Percentiles rank a stretch among this genome's conserved stretches.
Evolutionary conservation across 495 filamentous ascomycete species (phyloP).

Genomic region (Neohortaea acidophila): DNA sequence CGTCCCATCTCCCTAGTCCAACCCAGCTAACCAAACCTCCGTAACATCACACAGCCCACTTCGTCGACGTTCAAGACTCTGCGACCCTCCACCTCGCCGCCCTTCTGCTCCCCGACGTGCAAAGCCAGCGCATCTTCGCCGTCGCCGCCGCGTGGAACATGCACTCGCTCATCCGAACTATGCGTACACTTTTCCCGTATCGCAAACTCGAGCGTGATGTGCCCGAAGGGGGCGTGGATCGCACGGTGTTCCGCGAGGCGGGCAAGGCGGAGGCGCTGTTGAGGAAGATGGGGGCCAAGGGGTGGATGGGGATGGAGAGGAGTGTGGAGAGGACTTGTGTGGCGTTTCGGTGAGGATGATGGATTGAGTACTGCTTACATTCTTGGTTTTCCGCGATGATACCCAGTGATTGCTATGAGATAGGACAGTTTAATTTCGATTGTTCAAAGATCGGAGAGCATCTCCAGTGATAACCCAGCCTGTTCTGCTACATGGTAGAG

Average conservation of each 20-base stretch:
- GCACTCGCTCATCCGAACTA: constrained; percentile 23
- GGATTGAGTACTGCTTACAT: too few species aligned
- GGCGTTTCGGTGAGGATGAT: too few species aligned
- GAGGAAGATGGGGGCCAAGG: constrained; percentile 20
- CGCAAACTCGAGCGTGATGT: constrained; percentile 21
- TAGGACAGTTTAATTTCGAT: too few species aligned
- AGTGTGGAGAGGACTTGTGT: constrained; percentile 9
- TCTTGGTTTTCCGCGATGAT: too few species aligned
- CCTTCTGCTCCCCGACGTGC: constrained; percentile 28
- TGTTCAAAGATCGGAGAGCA: too few species aligned
- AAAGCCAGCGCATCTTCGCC: constrained; percentile 34
- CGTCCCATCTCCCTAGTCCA: not conserved
- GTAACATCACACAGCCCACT: constrained; percentile 12
- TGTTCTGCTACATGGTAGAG: too few species aligned
- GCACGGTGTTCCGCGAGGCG: constrained; percentile 20
- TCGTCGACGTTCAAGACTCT: constrained; percentile 35
- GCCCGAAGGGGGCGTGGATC: constrained; percentile 10
- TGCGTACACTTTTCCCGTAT: constrained; percentile 24
- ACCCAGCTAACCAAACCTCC: not conserved
- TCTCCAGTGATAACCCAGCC: too few species aligned
- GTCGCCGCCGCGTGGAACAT: constrained; percentile 27
- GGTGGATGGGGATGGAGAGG: constrained; percentile 16
- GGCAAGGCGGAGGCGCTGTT: constrained; percentile 21
- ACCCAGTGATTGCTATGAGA: too few species aligned
- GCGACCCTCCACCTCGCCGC: constrained; percentile 35